Evolutionary conservation across 371 early-diverging fungal genomes (phyloP).

Genomic region (Saksenaea oblongispora): DNA sequence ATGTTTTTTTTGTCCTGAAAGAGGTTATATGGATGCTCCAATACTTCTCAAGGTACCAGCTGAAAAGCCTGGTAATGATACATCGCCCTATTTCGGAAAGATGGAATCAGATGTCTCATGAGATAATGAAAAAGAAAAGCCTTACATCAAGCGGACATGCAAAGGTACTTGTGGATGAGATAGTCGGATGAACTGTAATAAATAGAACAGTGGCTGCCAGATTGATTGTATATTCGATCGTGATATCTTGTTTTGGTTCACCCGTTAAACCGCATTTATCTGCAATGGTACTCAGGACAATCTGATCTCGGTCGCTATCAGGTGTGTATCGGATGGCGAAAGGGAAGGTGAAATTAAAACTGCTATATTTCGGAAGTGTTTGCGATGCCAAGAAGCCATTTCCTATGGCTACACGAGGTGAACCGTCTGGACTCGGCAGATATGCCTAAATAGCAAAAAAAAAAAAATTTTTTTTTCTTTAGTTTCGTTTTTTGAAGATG

Average conservation of each 20-base stretch:
- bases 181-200: slow-evolving; percentile 38
- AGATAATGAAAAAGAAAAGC: slow-evolving; percentile 3
- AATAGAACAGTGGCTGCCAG: slow-evolving; percentile 38
- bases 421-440: slow-evolving; percentile 33
- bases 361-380: slow-evolving; percentile 37
- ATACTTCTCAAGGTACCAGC: not conserved
- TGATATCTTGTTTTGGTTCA: slow-evolving; percentile 26
- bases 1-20: not conserved
- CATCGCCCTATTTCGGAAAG: not conserved
- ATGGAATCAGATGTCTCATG: not conserved
- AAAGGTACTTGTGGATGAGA: slow-evolving; percentile 32
- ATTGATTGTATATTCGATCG: slow-evolving; percentile 34
- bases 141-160: slow-evolving; percentile 44
- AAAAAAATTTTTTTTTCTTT: not conserved
- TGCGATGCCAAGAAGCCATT: slow-evolving; percentile 43
- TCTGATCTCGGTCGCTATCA: slow-evolving; percentile 27
- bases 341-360: slow-evolving; percentile 48
- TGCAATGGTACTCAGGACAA: slow-evolving; percentile 46
- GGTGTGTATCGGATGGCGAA: slow-evolving; percentile 48
- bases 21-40: not conserved
- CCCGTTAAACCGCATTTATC: slow-evolving; percentile 48
- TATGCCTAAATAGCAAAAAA: slow-evolving; percentile 37
- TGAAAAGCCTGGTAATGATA: slow-evolving; percentile 1
- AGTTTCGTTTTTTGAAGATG: not conserved
- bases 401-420: slow-evolving; percentile 37